Percentiles rank a stretch among this genome's conserved stretches.
These are phyloP conservation scores for Drosera capensis DNA, from an alignment of 148 eudicot genomes.

Conservation along the genomic window DNA sequence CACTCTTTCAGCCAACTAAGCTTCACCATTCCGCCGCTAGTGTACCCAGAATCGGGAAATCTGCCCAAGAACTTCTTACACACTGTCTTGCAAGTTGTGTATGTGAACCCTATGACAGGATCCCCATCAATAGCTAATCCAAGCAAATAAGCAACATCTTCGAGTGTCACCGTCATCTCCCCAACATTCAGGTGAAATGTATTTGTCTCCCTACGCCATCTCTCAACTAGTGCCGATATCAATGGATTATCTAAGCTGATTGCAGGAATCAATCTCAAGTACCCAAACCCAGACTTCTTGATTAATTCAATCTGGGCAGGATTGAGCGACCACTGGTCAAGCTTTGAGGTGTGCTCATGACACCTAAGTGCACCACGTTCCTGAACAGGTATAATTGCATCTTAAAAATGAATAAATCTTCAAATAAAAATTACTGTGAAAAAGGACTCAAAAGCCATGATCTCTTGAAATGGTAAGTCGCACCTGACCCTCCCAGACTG, in stretches of 20 bases:
- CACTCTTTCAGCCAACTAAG: constrained; percentile 94
- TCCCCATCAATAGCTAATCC: constrained; percentile 89
- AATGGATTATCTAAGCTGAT: constrained; percentile 92
- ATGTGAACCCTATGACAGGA: constrained; percentile 93
- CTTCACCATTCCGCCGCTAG: constrained; percentile 98
- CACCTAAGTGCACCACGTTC: constrained; percentile 99
- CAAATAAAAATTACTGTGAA: background rate
- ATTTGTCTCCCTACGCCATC: constrained; percentile 96
- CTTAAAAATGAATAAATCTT: too few relatives aligned
- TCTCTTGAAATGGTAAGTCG: constrained; percentile 1
- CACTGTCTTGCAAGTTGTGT: constrained; percentile 72
- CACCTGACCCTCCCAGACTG: constrained; percentile 99
- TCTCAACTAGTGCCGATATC: constrained; percentile 91
- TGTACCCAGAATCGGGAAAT: constrained; percentile 80
- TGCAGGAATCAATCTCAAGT: constrained; percentile 80
- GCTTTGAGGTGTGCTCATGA: constrained; percentile 98
- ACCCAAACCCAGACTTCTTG: constrained; percentile 79
- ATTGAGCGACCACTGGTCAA: constrained; percentile 80
- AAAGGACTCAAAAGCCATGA: constrained; percentile 1
- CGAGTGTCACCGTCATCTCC: constrained; percentile 96
- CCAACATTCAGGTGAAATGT: constrained; percentile 90
- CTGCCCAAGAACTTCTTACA: constrained; percentile 64
- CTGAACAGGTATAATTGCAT: constrained; percentile 20
- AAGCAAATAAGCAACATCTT: constrained; percentile 88
- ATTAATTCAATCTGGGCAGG: constrained; percentile 66